A percentile compares a stretch with the other conserved stretches of the same genome.
phyloP scores from a whole-genome alignment of 192 early-diverging fungal genomes.

The Linnemannia hyalina region DNA sequence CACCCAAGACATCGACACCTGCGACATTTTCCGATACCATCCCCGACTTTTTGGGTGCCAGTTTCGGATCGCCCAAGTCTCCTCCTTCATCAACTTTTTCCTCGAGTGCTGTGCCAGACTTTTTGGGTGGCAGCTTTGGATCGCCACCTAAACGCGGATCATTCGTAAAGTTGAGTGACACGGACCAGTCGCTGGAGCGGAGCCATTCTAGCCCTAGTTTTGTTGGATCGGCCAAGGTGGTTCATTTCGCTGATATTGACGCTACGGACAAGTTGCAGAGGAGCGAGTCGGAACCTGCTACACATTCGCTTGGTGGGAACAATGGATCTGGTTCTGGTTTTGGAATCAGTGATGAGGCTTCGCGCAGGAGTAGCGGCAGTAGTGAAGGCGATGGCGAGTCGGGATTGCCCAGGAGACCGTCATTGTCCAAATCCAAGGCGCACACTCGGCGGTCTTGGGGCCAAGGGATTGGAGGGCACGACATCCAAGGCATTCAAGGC shows the following conservation, averaged over 20 bases:
- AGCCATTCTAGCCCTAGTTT: neutral
- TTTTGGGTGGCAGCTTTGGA: neutral
- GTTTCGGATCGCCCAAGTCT: neutral
- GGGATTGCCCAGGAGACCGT: neutral
- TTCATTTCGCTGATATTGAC: constrained; percentile 24
- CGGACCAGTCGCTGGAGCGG: neutral
- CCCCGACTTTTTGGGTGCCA: neutral
- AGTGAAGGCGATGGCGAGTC: neutral
- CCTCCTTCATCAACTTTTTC: neutral
- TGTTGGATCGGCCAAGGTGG: neutral
- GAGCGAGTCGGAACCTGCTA: neutral
- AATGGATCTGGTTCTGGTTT: too few species aligned
- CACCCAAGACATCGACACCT: neutral
- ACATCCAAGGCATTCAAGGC: constrained; percentile 43
- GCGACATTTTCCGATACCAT: neutral
- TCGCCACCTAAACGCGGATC: neutral
- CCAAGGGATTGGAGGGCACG: constrained; percentile 43
- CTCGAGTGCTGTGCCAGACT: neutral
- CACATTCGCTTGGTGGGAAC: neutral
- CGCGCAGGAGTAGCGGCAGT: neutral
- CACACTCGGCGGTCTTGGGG: constrained; percentile 49
- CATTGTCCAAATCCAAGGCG: constrained; percentile 40
- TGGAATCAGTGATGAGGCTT: neutral
- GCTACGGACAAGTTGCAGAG: neutral
- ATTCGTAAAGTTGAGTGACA: neutral